phyloP scores from a whole-genome alignment of 73 alveolate genomes.

The Effrenium voratum region DNA sequence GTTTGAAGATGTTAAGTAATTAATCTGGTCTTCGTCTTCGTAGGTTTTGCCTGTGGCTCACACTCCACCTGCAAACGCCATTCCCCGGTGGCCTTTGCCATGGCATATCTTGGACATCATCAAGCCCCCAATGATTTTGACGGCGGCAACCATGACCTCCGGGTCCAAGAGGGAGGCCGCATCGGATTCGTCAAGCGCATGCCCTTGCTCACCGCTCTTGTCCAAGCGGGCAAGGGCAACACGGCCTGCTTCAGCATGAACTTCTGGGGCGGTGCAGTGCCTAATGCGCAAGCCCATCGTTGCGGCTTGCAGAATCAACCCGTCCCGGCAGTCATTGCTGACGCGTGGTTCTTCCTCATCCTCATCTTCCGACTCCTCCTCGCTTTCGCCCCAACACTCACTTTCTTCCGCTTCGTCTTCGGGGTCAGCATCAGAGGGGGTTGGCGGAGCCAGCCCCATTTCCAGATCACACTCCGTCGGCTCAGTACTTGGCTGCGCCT shows the following conservation, averaged over 20 bases:
- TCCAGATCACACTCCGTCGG: not conserved
- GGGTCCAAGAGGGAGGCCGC: not conserved
- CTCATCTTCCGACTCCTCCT: not conserved
- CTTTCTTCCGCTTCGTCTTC: not conserved
- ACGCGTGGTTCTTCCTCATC: not conserved
- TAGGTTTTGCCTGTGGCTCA: not conserved
- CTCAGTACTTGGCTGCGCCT: not conserved
- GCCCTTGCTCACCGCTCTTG: not conserved
- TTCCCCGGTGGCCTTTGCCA: not conserved
- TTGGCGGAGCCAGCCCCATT: not conserved
- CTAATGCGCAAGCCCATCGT: not conserved
- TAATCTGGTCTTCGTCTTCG: too few relatives aligned
- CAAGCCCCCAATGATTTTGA: not conserved
- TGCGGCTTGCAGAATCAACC: not conserved
- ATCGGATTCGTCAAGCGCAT: not conserved
- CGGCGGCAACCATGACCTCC: not conserved
- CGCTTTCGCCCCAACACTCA: slow-evolving; percentile 1
- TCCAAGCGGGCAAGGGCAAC: slow-evolving; percentile 17
- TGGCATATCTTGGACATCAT: not conserved
- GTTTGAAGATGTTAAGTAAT: not conserved
- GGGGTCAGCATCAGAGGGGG: not conserved
- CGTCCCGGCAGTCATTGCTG: not conserved
- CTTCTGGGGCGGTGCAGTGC: slow-evolving; percentile 19
- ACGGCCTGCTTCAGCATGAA: not conserved
- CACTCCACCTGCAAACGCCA: not conserved